A percentile compares a stretch with the other conserved stretches of the same genome.
Evolutionary conservation across 1,139 yeast species (phyloP).

Genomic region (Oligophagozyma castellii): DNA sequence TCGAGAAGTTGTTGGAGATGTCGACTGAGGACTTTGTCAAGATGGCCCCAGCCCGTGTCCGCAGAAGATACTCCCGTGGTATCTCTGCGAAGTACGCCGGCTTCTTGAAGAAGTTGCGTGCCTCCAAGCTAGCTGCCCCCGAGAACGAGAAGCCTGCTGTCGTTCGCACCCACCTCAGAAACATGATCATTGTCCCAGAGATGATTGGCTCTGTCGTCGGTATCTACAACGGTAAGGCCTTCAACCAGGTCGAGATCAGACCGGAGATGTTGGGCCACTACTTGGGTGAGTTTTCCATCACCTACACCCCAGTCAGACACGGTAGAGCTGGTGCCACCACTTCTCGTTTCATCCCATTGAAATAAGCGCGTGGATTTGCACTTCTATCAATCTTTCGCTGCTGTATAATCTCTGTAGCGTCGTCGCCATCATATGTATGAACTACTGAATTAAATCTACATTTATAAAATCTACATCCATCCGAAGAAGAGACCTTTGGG

Average conservation of each 20-base stretch:
- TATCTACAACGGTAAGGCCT: conserved; percentile 99
- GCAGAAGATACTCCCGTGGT: conserved; percentile 99
- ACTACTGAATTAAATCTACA: background rate
- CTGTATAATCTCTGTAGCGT: conserved; percentile 1
- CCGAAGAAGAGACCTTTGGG: background rate
- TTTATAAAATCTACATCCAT: conserved; percentile 1
- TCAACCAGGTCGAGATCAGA: conserved; percentile 97
- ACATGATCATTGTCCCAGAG: conserved; percentile 98
- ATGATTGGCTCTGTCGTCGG: conserved; percentile 99
- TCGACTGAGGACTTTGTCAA: conserved; percentile 95
- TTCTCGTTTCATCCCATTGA: conserved; percentile 66
- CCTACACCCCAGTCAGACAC: conserved; percentile 99
- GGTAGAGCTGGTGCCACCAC: conserved; percentile 98
- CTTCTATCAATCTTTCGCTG: too few relatives aligned
- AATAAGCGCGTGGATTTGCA: conserved; percentile 29
- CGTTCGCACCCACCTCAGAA: conserved; percentile 99
- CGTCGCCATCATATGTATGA: conserved; percentile 2
- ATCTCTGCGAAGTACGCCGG: conserved; percentile 93
- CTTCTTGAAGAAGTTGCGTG: conserved; percentile 95
- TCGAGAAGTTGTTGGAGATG: conserved; percentile 86
- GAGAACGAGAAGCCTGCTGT: conserved; percentile 95
- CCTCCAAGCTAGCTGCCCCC: conserved; percentile 86
- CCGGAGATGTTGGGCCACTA: conserved; percentile 99
- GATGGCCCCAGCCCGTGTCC: conserved; percentile 96
- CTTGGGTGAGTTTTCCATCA: conserved; percentile 99